A percentile compares a stretch with the other conserved stretches of the same genome.
These are phyloP conservation scores for Beauveria scarabaeidicola DNA, from an alignment of 2,329 filamentous ascomycete genomes.

Conservation along the genomic window DNA sequence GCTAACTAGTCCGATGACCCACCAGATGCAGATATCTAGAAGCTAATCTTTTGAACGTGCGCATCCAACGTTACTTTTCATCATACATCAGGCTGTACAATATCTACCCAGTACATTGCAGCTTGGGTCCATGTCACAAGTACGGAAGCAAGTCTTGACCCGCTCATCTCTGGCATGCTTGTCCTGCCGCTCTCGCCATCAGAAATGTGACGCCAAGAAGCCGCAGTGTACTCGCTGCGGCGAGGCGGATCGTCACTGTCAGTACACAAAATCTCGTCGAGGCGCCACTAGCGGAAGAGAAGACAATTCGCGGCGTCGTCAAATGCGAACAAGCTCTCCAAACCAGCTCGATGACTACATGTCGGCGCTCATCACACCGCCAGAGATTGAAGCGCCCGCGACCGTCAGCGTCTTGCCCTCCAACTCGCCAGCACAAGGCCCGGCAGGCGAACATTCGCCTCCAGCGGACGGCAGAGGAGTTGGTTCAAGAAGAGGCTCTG, in stretches of 20 bases:
- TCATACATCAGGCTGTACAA: background rate
- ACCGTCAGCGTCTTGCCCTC: background rate
- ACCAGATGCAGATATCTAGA: background rate
- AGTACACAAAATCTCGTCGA: slow-evolving; percentile 42
- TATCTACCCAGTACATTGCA: background rate
- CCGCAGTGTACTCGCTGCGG: slow-evolving; percentile 38
- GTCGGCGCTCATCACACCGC: background rate
- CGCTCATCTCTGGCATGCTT: slow-evolving; percentile 38
- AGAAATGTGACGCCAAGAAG: slow-evolving; percentile 43
- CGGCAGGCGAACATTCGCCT: background rate
- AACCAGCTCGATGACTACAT: background rate
- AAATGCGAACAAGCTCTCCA: background rate
- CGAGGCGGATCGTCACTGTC: slow-evolving; percentile 34
- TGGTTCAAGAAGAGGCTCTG: background rate
- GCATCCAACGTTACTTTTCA: background rate
- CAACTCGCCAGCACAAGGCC: slow-evolving; percentile 2
- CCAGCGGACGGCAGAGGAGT: background rate
- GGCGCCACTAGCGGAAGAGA: slow-evolving; percentile 23
- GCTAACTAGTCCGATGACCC: slow-evolving; percentile 5
- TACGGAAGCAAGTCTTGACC: slow-evolving; percentile 10
- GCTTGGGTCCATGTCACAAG: background rate
- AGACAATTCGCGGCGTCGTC: background rate
- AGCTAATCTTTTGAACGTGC: background rate
- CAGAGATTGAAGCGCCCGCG: background rate
- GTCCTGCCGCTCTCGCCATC: slow-evolving; percentile 40